A percentile compares a stretch with the other conserved stretches of the same genome.
Conservation (phyloP, 2,329 filamentous ascomycete genomes). For the Botrytis medusae region DNA sequence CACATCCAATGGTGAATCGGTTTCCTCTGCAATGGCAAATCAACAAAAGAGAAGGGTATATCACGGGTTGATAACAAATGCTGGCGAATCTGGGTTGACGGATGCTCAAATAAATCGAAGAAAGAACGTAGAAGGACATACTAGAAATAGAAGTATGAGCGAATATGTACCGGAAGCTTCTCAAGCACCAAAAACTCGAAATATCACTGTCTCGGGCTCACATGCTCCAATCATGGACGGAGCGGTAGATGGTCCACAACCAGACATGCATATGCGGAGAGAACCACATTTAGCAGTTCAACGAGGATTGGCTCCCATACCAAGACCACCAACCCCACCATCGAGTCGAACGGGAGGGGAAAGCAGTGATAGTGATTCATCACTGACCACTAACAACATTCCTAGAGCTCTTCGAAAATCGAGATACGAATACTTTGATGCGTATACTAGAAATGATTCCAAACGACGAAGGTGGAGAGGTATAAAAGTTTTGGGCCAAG, state of each 20-base stretch:
- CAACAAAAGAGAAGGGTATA: conserved; percentile 60
- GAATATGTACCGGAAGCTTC: conserved; percentile 79
- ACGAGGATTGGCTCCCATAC: conserved; percentile 66
- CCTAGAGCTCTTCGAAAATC: conserved; percentile 42
- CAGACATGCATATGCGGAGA: conserved; percentile 60
- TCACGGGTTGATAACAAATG: conserved; percentile 44
- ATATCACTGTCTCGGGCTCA: conserved; percentile 70
- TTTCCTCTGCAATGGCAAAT: conserved; percentile 51
- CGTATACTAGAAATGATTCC: conserved; percentile 62
- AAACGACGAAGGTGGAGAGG: conserved; percentile 78
- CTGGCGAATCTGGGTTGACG: conserved; percentile 28
- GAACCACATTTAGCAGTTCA: conserved; percentile 80
- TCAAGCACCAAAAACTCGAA: conserved; percentile 64
- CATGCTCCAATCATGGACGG: conserved; percentile 49
- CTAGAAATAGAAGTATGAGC: conserved; percentile 79
- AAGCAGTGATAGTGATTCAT: conserved; percentile 50
- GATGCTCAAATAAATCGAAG: conserved; percentile 32
- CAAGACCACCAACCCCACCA: conserved; percentile 75
- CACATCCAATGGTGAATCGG: conserved; percentile 52
- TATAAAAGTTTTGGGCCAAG: conserved; percentile 79
- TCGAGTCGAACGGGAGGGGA: conserved; percentile 68
- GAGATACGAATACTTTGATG: conserved; percentile 65
- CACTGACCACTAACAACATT: conserved; percentile 45
- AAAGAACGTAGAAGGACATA: conserved; percentile 47
- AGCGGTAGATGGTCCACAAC: conserved; percentile 44